Evolutionary conservation across 345 rosid genomes (phyloP).

Genomic region (Crucihimalaya himalaica): DNA sequence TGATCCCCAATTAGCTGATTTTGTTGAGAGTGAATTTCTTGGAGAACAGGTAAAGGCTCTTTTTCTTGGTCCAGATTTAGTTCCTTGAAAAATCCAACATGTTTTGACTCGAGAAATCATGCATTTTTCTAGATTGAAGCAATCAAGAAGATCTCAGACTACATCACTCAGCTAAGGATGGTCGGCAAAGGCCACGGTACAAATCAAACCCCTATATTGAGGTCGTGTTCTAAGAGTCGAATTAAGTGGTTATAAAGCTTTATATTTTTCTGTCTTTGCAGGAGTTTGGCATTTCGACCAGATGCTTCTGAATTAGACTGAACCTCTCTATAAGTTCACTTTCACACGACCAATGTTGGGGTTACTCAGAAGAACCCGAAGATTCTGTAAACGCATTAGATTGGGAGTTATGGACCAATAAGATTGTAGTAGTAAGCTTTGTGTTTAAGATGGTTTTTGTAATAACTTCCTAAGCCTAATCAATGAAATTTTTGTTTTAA

Average conservation of each 20-base stretch:
- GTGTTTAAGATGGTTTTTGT: constrained; percentile 38
- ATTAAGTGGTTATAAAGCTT: not conserved
- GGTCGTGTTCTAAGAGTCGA: not conserved
- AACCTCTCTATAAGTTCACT: constrained; percentile 8
- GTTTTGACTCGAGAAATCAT: not conserved
- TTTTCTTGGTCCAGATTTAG: not conserved
- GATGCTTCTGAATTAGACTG: constrained; percentile 53
- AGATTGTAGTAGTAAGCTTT: constrained; percentile 33
- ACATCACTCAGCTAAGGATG: constrained; percentile 78
- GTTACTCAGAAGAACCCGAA: constrained; percentile 21
- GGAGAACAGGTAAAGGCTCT: constrained; percentile 58
- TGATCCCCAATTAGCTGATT: constrained; percentile 73
- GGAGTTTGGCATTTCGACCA: constrained; percentile 96
- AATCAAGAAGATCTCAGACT: constrained; percentile 81
- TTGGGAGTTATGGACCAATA: constrained; percentile 24
- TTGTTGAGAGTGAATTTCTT: constrained; percentile 68
- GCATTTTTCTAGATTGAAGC: constrained; percentile 58
- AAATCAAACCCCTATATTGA: not conserved
- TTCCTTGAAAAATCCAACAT: not conserved
- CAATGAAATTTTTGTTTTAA: constrained; percentile 18
- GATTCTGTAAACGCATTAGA: constrained; percentile 32
- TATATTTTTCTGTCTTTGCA: constrained; percentile 37
- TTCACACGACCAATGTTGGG: constrained; percentile 20
- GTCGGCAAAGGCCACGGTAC: constrained; percentile 96
- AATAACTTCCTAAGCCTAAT: constrained; percentile 33